These are phyloP conservation scores for Pleoardoris graminearum DNA, from an alignment of 2,329 filamentous ascomycete genomes.

Conservation along the genomic window DNA sequence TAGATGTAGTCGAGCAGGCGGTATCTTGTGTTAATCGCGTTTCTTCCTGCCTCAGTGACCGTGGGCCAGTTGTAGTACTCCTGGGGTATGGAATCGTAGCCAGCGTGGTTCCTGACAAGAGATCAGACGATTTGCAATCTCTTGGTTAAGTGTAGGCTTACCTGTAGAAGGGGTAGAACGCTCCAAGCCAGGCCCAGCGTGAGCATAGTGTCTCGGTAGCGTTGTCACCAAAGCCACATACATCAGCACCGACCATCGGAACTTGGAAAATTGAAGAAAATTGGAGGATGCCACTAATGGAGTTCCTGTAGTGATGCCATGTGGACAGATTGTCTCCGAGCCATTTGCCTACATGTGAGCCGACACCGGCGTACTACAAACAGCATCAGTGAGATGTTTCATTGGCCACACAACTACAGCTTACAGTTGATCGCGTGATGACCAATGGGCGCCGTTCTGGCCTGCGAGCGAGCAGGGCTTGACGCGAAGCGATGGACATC, in stretches of 20 bases:
- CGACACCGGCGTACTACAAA: constrained; percentile 66
- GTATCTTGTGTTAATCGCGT: constrained; percentile 71
- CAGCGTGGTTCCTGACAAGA: constrained; percentile 63
- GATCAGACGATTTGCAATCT: neutral
- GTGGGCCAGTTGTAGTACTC: constrained; percentile 58
- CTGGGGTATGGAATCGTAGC: constrained; percentile 57
- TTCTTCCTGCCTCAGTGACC: constrained; percentile 66
- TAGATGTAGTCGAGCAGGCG: constrained; percentile 76
- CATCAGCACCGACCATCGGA: constrained; percentile 59
- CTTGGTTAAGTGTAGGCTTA: neutral
- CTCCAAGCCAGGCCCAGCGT: constrained; percentile 73
- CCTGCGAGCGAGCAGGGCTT: constrained; percentile 68
- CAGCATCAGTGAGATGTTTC: constrained; percentile 6
- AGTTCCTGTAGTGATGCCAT: constrained; percentile 50
- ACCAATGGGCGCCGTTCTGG: constrained; percentile 67
- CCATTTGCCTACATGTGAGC: constrained; percentile 62
- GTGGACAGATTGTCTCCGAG: constrained; percentile 56
- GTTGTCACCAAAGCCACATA: constrained; percentile 73
- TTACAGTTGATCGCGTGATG: constrained; percentile 69
- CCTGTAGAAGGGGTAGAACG: constrained; percentile 74
- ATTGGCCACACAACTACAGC: neutral
- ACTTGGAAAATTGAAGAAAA: constrained; percentile 52
- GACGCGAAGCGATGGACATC: constrained; percentile 69
- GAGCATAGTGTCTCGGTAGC: constrained; percentile 71
- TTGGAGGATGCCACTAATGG: constrained; percentile 47